Evolutionary conservation across 2,329 filamentous ascomycete species (phyloP).

Genomic region (Hirsutella rhossiliensis): DNA sequence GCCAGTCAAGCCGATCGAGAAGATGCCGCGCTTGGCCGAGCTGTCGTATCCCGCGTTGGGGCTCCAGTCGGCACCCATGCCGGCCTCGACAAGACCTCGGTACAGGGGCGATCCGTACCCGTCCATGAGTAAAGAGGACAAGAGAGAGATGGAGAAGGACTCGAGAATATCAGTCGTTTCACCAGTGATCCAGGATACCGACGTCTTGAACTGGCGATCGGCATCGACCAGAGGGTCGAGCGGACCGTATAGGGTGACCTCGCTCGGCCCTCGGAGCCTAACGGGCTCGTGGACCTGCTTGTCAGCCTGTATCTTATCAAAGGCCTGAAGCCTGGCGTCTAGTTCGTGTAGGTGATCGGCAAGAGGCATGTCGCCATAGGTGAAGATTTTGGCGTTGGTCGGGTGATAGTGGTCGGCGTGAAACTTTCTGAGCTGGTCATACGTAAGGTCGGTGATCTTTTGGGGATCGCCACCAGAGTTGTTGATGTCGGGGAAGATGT

Average conservation of each 20-base stretch:
- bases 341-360: constrained; percentile 70
- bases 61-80: constrained; percentile 84
- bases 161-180: constrained; percentile 75
- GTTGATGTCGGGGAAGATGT: constrained; percentile 87
- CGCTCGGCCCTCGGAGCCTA: constrained; percentile 54
- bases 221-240: constrained; percentile 76
- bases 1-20: constrained; percentile 86
- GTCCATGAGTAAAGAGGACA: constrained; percentile 78
- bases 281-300: constrained; percentile 66
- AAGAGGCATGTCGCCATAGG: constrained; percentile 87
- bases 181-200: constrained; percentile 82
- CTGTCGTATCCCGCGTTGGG: constrained; percentile 88
- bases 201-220: constrained; percentile 87
- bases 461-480: constrained; percentile 95
- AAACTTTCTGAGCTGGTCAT: constrained; percentile 78
- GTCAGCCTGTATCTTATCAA: constrained; percentile 59
- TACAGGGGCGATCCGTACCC: constrained; percentile 94
- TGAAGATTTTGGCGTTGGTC: constrained; percentile 91
- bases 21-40: constrained; percentile 64
- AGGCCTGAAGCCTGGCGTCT: constrained; percentile 59
- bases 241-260: constrained; percentile 66
- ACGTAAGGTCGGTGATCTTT: constrained; percentile 90
- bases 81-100: constrained; percentile 75
- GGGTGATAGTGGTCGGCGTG: constrained; percentile 93
- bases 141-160: constrained; percentile 72